These are phyloP conservation scores for Amauroascus verrucosus DNA, from an alignment of 2,329 filamentous ascomycete species.

Conservation along the genomic window DNA sequence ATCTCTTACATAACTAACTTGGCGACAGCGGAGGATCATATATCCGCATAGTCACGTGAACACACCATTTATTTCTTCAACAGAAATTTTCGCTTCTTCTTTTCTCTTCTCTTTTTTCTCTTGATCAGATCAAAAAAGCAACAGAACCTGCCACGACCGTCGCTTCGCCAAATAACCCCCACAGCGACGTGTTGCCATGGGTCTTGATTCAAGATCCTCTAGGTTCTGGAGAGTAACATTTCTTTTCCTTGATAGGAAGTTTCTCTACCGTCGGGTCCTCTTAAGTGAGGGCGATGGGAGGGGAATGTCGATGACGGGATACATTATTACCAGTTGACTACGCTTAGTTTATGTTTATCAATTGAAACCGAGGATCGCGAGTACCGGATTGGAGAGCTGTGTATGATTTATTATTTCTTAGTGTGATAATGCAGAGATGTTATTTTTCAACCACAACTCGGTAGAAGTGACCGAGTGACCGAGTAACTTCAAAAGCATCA, in stretches of 20 bases:
- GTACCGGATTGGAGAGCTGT: neutral
- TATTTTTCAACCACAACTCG: no score
- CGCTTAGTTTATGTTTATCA: no score
- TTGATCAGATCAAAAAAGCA: conserved; percentile 41
- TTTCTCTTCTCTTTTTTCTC: conserved; percentile 21
- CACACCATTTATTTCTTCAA: conserved; percentile 11
- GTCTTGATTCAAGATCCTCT: conserved; percentile 36
- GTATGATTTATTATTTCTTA: no score
- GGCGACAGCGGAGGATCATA: neutral
- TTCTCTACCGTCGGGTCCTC: conserved; percentile 56
- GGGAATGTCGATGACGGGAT: conserved; percentile 63
- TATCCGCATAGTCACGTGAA: conserved; percentile 23
- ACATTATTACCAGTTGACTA: no score
- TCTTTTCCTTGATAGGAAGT: conserved; percentile 56
- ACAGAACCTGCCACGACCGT: conserved; percentile 61
- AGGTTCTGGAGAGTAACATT: conserved; percentile 53
- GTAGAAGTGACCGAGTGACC: no score
- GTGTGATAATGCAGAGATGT: no score
- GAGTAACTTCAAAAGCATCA: no score
- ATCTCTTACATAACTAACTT: neutral
- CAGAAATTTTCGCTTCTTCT: conserved; percentile 18
- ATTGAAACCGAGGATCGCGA: no score
- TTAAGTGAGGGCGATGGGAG: conserved; percentile 60
- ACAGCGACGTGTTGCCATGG: conserved; percentile 62
- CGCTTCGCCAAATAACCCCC: conserved; percentile 41